Base-by-base conservation (phyloP, 106 monocot species). In the Xerophyta viscosa region DNA sequence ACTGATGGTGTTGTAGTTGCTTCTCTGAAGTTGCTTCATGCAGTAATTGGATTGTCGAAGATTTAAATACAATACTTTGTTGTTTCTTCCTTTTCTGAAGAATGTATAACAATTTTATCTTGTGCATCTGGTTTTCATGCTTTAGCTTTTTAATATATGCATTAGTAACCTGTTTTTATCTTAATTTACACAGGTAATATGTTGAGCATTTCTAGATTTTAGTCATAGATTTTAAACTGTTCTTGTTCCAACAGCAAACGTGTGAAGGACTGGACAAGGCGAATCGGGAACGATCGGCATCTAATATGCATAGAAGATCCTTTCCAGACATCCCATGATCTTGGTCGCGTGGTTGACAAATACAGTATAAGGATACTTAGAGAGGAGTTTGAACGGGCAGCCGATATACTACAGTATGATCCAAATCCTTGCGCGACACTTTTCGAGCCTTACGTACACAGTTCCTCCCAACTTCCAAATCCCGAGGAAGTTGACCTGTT, bases 251-350 rank as follows among this genome's bases (percentile, higher is more conserved):
- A 28, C 82, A 93, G 87, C 46, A 93, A 93, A 60, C 63, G 56
- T 53, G 29, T 28, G 10, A 93, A 93, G 61, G 85, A 96, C 54
- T 96, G 96, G 96, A 96, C 89, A 12, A 76, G 89, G 55, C 61
- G 96, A 20, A 66, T 96, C 20, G 96, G 96, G 22, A 96, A 96
- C 24, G 96, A 96, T 57, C 63, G 89, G 0, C 96, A 96, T 42
- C 71, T 96, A 28, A 89, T 96, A 48, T 96, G 96, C 58, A 96
- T 96, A n/a, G 96, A 96, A 48, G 96, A 96, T 54, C 96, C 96
- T 14, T 96, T 96, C 23, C 85, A 96, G 59, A 74, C 52, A 17
- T 71, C 88, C 0, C 96, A 96, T 63, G 96, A 96, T 66, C 84
- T 96, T 4, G 96, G 89, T 13, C 72, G 96, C 39, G 89, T 96